Evolutionary conservation across 1,284 basidiomycete species (phyloP).

Genomic region (Microbotryum saponariae): DNA sequence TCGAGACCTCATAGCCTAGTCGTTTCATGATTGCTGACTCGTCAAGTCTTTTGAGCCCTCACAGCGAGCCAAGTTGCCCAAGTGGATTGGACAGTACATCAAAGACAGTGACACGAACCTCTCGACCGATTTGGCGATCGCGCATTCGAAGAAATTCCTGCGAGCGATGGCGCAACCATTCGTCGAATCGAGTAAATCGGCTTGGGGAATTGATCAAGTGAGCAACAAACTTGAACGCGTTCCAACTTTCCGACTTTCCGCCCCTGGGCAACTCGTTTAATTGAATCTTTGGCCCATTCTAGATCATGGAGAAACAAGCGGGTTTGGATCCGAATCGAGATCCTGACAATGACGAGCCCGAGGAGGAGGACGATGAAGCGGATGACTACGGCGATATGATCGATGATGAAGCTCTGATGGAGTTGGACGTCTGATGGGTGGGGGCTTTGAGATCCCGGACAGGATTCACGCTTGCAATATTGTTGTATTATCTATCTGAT

Average conservation of each 20-base stretch:
- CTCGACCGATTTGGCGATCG: constrained; percentile 97
- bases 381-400: not conserved
- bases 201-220: constrained; percentile 87
- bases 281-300: not conserved
- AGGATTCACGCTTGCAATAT: too few species aligned
- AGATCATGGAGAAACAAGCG: constrained; percentile 26
- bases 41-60: not conserved
- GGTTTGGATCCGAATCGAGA: constrained; percentile 13
- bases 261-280: too few species aligned
- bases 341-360: constrained; percentile 5
- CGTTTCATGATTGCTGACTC: not conserved
- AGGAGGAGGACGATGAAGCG: not conserved
- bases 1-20: not conserved
- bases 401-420: not conserved
- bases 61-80: constrained; percentile 79
- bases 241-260: not conserved
- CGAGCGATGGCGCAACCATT: constrained; percentile 94
- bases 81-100: constrained; percentile 99
- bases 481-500: too few species aligned
- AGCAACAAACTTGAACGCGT: constrained; percentile 58
- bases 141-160: constrained; percentile 82
- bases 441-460: too few species aligned
- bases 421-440: too few species aligned
- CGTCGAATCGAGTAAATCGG: constrained; percentile 83
- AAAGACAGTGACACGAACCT: constrained; percentile 94